phyloP scores from a whole-genome alignment of 495 filamentous ascomycete species.

The Cercophora sp. region DNA sequence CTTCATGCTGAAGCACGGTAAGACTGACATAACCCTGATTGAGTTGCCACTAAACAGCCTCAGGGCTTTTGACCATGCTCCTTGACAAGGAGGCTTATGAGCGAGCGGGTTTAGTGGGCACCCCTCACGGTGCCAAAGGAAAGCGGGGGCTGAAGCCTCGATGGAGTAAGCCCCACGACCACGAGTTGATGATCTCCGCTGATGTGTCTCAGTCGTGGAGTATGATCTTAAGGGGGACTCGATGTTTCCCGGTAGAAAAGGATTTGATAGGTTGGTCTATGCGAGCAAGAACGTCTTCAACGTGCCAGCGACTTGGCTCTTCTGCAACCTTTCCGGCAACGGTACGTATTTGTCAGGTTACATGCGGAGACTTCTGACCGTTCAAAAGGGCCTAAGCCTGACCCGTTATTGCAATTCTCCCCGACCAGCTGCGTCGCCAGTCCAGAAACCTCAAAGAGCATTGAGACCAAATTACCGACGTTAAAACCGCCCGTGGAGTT shows the following conservation, averaged over 20 bases:
- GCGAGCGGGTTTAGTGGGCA: slow-evolving; percentile 74
- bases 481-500: slow-evolving; percentile 42
- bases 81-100: slow-evolving; percentile 84
- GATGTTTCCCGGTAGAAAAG: slow-evolving; percentile 89
- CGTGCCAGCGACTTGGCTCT: slow-evolving; percentile 72
- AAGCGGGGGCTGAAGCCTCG: slow-evolving; percentile 48
- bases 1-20: slow-evolving; percentile 70
- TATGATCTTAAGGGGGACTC: slow-evolving; percentile 72
- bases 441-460: slow-evolving; percentile 27
- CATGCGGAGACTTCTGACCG: slow-evolving; percentile 11
- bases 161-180: slow-evolving; percentile 38
- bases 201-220: slow-evolving; percentile 60
- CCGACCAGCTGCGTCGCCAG: slow-evolving; percentile 46
- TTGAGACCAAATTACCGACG: slow-evolving; percentile 44
- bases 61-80: slow-evolving; percentile 70
- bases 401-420: slow-evolving; percentile 51
- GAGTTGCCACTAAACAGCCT: too few species aligned
- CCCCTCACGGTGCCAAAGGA: slow-evolving; percentile 56
- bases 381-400: slow-evolving; percentile 35
- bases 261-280: slow-evolving; percentile 79
- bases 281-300: slow-evolving; percentile 80
- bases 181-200: neutral
- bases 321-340: slow-evolving; percentile 56
- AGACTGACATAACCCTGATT: too few species aligned
- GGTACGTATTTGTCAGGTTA: slow-evolving; percentile 23